Evolutionary conservation across 2,329 filamentous ascomycete species (phyloP), one percentile per base, ranked within the genome.

Genomic region (Colletotrichum musicola): DNA sequence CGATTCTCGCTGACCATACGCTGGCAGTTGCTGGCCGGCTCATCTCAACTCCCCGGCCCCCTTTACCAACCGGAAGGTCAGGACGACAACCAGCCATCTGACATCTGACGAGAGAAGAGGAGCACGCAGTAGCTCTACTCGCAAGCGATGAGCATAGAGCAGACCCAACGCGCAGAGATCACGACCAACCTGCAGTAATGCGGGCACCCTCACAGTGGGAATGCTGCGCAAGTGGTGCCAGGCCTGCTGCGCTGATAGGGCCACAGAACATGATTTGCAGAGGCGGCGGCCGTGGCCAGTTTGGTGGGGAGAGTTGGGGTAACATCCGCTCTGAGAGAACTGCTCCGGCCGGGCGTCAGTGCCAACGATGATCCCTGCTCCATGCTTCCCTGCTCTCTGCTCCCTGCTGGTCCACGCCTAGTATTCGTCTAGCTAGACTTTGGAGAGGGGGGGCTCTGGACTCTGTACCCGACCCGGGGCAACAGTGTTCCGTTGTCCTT

Each of bases 91-190:
- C 20, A 13, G 18, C 50, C 49, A 50, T 50, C 54, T 59, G 47
- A 64, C 49, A 68, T 64, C 54, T 68, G 61, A 68, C 42, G n/a
- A n/a, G 16, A 46, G 38, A 25, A 12, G 6, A 12, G 18, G 35
- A 13, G 13, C 2, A 14, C 40, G 46, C 18, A 18, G 20, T 49
- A 18, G 20, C 18, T 35, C 46, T 49, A 10, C 62, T 54, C 9
- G 44, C 18, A 53, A 55, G 25, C 63, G 27, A 50, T 13, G n/a
- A 44, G 47, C 38, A 30, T 42, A 42, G n/a, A 44, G 47, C 38
- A 30, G 50, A 42, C 44, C 64, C 64, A 67, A 62, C 42, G 40
- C 30, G 30, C 53, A 47, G 50, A 57, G 20, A 64, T 68, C 47
- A 49, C 40, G 18, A 64, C 47, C 30, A 46, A 50, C 40, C 50